Conservation (phyloP, 75 land plant genomes). For the Picea glauca region DNA sequence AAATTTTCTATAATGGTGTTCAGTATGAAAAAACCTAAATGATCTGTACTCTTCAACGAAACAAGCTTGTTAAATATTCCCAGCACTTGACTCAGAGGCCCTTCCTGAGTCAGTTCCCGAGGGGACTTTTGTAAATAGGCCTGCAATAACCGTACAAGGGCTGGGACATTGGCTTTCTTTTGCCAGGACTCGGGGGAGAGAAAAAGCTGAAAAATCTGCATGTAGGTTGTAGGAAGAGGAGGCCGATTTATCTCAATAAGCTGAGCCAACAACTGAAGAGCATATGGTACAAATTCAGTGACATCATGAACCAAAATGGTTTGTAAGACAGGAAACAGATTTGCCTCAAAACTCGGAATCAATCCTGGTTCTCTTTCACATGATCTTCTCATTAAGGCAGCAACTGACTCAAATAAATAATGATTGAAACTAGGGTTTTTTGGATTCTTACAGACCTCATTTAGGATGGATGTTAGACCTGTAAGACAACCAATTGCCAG, state of each 20-base stretch:
- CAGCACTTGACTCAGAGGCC: slow-evolving; percentile 61
- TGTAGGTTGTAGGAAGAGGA: slow-evolving; percentile 65
- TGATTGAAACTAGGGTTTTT: slow-evolving; percentile 92
- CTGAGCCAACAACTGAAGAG: slow-evolving; percentile 92
- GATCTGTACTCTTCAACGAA: slow-evolving; percentile 58
- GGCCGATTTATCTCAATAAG: slow-evolving; percentile 77
- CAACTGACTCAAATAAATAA: slow-evolving; percentile 93
- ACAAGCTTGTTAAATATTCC: slow-evolving; percentile 76
- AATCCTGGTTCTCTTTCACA: slow-evolving; percentile 67
- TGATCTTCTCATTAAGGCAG: slow-evolving; percentile 64
- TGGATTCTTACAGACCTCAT: slow-evolving; percentile 84
- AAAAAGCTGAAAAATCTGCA: slow-evolving; percentile 61
- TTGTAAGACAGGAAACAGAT: slow-evolving; percentile 77
- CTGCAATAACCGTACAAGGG: slow-evolving; percentile 85
- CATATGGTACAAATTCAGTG: slow-evolving; percentile 87
- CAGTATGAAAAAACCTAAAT: slow-evolving; percentile 86
- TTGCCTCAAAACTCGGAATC: slow-evolving; percentile 62
- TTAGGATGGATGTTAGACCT: slow-evolving; percentile 51
- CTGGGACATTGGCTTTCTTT: slow-evolving; percentile 80
- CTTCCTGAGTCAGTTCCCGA: slow-evolving; percentile 61
- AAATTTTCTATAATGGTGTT: slow-evolving; percentile 88
- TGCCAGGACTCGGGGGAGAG: slow-evolving; percentile 73
- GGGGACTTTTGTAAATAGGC: slow-evolving; percentile 91
- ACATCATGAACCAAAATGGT: slow-evolving; percentile 69
- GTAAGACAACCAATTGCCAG: slow-evolving; percentile 57